Percentiles rank a stretch among this genome's conserved stretches.
These are phyloP conservation scores for Verticillium alfalfae DNA, from an alignment of 2,329 filamentous ascomycete species.

Conservation along the genomic window DNA sequence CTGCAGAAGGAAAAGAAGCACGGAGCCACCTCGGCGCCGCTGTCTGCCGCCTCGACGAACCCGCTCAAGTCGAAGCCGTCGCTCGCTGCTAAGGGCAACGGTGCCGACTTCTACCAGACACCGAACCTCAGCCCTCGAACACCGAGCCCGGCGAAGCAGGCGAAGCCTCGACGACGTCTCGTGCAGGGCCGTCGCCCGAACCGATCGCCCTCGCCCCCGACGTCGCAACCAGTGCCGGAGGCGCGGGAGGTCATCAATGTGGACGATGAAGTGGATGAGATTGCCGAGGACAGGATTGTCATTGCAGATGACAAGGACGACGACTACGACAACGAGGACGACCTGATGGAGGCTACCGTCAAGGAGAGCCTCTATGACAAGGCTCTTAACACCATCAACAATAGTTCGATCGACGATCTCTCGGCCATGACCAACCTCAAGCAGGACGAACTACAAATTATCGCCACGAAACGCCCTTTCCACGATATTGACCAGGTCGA, in stretches of 20 bases:
- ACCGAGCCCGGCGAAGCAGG: constrained; percentile 22
- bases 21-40: not conserved
- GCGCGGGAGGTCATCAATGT: constrained; percentile 23
- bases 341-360: constrained; percentile 7
- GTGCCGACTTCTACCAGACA: not conserved
- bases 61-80: not conserved
- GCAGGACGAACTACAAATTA: constrained; percentile 59
- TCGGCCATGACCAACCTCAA: constrained; percentile 76
- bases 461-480: constrained; percentile 75
- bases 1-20: constrained; percentile 8
- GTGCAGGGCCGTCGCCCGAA: constrained; percentile 26
- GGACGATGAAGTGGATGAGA: constrained; percentile 24
- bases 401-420: constrained; percentile 67
- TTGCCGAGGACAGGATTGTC: constrained; percentile 7
- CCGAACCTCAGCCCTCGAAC: constrained; percentile 3
- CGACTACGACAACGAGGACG: constrained; percentile 26
- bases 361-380: constrained; percentile 26
- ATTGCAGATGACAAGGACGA: constrained; percentile 34
- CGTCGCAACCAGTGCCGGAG: constrained; percentile 12
- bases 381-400: constrained; percentile 79
- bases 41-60: not conserved
- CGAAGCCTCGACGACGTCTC: constrained; percentile 20
- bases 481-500: constrained; percentile 58
- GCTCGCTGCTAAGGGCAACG: not conserved
- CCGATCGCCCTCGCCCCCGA: constrained; percentile 8